Evolutionary conservation across 2,329 filamentous ascomycete genomes (phyloP).

Genomic region (Massarina eburnea): DNA sequence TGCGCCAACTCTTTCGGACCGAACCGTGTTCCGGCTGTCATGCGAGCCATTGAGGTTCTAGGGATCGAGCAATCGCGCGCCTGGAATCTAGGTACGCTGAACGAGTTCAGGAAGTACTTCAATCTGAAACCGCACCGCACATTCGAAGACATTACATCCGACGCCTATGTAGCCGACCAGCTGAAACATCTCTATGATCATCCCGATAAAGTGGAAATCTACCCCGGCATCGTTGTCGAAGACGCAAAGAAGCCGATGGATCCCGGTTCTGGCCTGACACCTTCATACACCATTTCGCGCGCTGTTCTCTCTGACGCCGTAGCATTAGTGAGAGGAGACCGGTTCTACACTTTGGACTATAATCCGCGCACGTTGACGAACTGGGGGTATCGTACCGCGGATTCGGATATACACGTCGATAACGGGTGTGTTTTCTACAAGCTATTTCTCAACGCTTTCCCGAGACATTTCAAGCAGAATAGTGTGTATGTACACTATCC

Average conservation of each 20-base stretch:
- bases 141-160: slow-evolving; percentile 82
- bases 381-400: slow-evolving; percentile 77
- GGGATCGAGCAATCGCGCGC: slow-evolving; percentile 75
- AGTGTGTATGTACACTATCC: slow-evolving; percentile 84
- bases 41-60: slow-evolving; percentile 76
- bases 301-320: slow-evolving; percentile 79
- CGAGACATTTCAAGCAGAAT: slow-evolving; percentile 74
- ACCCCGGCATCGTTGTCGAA: slow-evolving; percentile 76
- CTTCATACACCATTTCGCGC: slow-evolving; percentile 74
- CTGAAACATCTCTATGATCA: slow-evolving; percentile 66
- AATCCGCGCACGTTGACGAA: slow-evolving; percentile 73
- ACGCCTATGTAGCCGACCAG: slow-evolving; percentile 68
- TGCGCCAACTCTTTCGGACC: slow-evolving; percentile 63
- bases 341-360: slow-evolving; percentile 77
- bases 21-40: slow-evolving; percentile 70
- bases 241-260: slow-evolving; percentile 71
- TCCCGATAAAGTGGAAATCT: slow-evolving; percentile 78
- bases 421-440: slow-evolving; percentile 86
- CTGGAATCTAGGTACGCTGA: slow-evolving; percentile 78
- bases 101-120: slow-evolving; percentile 84
- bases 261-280: slow-evolving; percentile 70
- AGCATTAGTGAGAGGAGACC: slow-evolving; percentile 74
- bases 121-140: slow-evolving; percentile 72
- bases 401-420: slow-evolving; percentile 72
- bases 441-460: slow-evolving; percentile 77